phyloP scores from a whole-genome alignment of 495 filamentous ascomycete species.

The Penicillium antarcticum region DNA sequence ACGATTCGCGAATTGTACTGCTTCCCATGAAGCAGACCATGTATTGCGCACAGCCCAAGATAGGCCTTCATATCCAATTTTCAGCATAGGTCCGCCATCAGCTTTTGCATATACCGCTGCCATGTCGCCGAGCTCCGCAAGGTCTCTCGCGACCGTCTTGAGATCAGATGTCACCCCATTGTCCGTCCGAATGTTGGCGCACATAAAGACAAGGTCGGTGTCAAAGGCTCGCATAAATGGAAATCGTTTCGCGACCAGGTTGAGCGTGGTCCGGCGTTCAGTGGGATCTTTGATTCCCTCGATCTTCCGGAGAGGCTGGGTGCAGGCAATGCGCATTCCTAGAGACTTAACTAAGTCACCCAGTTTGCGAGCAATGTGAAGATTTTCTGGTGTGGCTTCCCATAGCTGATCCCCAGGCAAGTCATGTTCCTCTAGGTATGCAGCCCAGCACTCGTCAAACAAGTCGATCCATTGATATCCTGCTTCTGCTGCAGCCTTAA shows the following conservation, averaged over 20 bases:
- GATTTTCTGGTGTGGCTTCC: constrained; percentile 27
- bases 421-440: constrained; percentile 27
- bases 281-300: constrained; percentile 26
- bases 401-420: constrained; percentile 23
- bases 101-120: constrained; percentile 21
- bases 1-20: constrained; percentile 52
- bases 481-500: constrained; percentile 27
- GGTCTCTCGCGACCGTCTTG: constrained; percentile 24
- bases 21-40: constrained; percentile 60
- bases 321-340: constrained; percentile 31
- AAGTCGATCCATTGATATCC: constrained; percentile 35
- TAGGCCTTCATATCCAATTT: constrained; percentile 35
- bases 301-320: constrained; percentile 30
- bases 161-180: constrained; percentile 28
- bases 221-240: constrained; percentile 37
- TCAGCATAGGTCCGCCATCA: constrained; percentile 27
- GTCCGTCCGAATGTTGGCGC: constrained; percentile 30
- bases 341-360: constrained; percentile 26
- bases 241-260: constrained; percentile 31
- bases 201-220: constrained; percentile 35
- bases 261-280: constrained; percentile 17
- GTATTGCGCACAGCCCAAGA: constrained; percentile 63
- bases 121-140: constrained; percentile 31
- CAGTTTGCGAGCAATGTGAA: constrained; percentile 24
- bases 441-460: constrained; percentile 39